These are phyloP conservation scores for Withania somnifera DNA, from an alignment of 305 asterid genomes.

Conservation along the genomic window DNA sequence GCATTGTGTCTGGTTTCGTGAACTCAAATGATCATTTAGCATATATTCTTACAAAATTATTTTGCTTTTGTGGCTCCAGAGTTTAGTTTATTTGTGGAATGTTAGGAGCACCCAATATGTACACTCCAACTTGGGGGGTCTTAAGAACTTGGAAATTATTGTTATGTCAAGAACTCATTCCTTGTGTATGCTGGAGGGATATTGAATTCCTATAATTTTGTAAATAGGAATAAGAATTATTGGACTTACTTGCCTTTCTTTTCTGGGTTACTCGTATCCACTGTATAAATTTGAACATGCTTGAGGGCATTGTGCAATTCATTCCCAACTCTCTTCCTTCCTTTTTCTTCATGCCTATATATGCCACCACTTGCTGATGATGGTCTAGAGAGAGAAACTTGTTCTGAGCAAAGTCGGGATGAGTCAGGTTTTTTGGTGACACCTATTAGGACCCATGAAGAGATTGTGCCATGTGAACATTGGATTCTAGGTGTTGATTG, in stretches of 20 bases:
- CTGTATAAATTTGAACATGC: too few species aligned
- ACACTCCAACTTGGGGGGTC: too few species aligned
- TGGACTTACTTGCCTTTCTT: too few species aligned
- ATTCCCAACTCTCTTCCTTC: too few species aligned
- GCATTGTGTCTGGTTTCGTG: not conserved
- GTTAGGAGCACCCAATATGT: not conserved
- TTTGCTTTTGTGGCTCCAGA: not conserved
- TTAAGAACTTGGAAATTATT: too few species aligned
- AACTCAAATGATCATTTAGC: not conserved
- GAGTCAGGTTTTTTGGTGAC: not conserved
- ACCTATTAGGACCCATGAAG: not conserved
- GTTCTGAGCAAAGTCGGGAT: not conserved
- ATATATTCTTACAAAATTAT: not conserved
- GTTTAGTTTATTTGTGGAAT: not conserved
- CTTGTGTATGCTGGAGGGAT: too few species aligned
- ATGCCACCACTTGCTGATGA: not conserved
- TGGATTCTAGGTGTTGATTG: not conserved
- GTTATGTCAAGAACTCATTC: too few species aligned
- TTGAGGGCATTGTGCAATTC: too few species aligned
- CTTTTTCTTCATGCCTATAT: too few species aligned
- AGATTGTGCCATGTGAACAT: not conserved
- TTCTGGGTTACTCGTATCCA: too few species aligned
- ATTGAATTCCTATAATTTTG: too few species aligned
- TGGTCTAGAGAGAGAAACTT: not conserved
- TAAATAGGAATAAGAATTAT: too few species aligned